Conservation (phyloP, 768 basidiomycete species). For the Collybiopsis confluens region DNA sequence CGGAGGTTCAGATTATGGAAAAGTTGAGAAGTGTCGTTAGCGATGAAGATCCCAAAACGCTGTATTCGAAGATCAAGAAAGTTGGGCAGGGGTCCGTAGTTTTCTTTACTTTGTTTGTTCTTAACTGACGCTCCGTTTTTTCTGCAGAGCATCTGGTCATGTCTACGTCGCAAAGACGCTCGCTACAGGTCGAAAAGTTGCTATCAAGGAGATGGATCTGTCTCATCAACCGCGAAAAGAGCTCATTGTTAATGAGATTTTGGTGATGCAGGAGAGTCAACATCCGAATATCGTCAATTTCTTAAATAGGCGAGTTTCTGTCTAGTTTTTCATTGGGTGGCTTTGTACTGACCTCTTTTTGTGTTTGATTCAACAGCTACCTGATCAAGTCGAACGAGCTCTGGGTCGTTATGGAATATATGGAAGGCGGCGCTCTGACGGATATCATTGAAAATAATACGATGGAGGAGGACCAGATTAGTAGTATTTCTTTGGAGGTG, state of each 20-base stretch:
- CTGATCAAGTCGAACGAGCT: constrained; percentile 84
- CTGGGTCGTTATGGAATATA: constrained; percentile 99
- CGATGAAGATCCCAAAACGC: constrained; percentile 77
- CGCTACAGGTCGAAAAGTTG: constrained; percentile 80
- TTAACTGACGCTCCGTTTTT: constrained; percentile 1
- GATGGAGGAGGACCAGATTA: constrained; percentile 92
- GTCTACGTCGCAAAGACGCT: constrained; percentile 96
- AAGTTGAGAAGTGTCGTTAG: constrained; percentile 88
- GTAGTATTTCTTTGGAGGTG: constrained; percentile 88
- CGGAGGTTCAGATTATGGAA: constrained; percentile 97
- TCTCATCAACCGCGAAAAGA: constrained; percentile 95
- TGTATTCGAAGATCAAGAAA: constrained; percentile 98
- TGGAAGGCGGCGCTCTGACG: constrained; percentile 96
- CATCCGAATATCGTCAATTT: constrained; percentile 98
- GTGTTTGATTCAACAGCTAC: constrained; percentile 43
- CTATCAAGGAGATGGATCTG: constrained; percentile 98
- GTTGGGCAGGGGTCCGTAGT: constrained; percentile 91
- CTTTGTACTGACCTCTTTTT: constrained; percentile 21
- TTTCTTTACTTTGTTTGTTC: constrained; percentile 27
- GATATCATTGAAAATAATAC: constrained; percentile 98
- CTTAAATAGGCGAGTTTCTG: constrained; percentile 42
- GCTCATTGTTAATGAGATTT: constrained; percentile 94
- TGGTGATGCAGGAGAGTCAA: constrained; percentile 98
- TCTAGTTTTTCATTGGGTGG: constrained; percentile 27
- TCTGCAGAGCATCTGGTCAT: constrained; percentile 85